Evolutionary conservation across 371 early-diverging fungal genomes (phyloP).

Genomic region (Nematocida parisii): DNA sequence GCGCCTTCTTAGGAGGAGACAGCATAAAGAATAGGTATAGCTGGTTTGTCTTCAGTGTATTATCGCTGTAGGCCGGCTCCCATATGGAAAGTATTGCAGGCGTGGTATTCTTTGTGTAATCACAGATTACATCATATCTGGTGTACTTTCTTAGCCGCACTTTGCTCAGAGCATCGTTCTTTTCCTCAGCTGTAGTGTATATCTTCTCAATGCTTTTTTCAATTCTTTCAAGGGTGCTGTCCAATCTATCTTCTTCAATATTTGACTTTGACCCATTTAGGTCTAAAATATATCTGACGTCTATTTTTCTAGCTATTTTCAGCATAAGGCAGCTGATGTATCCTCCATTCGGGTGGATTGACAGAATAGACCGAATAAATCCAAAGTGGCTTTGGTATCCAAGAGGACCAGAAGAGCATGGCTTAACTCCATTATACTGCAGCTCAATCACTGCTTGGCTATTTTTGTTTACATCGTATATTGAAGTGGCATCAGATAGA

Average conservation of each 20-base stretch:
- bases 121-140: slow-evolving; percentile 37
- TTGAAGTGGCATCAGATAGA: neutral
- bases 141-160: slow-evolving; percentile 13
- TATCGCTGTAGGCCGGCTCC: slow-evolving; percentile 14
- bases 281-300: slow-evolving; percentile 18
- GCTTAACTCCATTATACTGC: slow-evolving; percentile 52
- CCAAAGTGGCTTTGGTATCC: slow-evolving; percentile 37
- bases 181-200: slow-evolving; percentile 6
- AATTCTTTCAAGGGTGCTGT: slow-evolving; percentile 17
- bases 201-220: slow-evolving; percentile 29
- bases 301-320: slow-evolving; percentile 20
- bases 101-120: neutral
- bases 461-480: slow-evolving; percentile 6
- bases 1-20: neutral
- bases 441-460: slow-evolving; percentile 18
- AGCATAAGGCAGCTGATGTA: slow-evolving; percentile 29
- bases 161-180: neutral
- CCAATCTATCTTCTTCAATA: slow-evolving; percentile 35
- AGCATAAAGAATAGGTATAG: slow-evolving; percentile 24
- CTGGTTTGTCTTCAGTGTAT: neutral
- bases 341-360: slow-evolving; percentile 17
- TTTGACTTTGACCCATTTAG: slow-evolving; percentile 44
- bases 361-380: slow-evolving; percentile 25
- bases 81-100: slow-evolving; percentile 14
- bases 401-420: slow-evolving; percentile 30